Conservation (phyloP, 2,329 filamentous ascomycete species). For the Ambrosiella beaveri region DNA sequence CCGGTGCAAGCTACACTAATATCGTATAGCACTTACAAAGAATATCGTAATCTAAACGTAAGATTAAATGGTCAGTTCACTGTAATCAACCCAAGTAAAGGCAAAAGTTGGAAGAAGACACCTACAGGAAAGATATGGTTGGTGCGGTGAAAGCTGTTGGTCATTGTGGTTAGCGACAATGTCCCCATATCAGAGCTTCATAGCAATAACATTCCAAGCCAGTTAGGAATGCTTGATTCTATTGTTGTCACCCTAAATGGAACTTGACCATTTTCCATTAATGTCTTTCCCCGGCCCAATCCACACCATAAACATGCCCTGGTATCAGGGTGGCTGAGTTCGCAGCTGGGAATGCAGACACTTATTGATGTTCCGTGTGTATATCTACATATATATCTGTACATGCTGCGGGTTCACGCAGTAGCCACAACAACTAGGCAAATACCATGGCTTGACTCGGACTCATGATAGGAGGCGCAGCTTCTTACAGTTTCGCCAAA, state of each 20-base stretch:
- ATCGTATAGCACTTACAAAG: slow-evolving; percentile 18
- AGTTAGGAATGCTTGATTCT: too few species aligned
- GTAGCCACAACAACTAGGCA: not conserved
- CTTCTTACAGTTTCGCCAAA: slow-evolving; percentile 30
- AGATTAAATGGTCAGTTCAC: slow-evolving; percentile 8
- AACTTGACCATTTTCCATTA: not conserved
- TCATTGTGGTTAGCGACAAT: not conserved
- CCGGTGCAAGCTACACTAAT: not conserved
- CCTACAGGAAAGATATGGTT: slow-evolving; percentile 30
- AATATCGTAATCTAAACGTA: slow-evolving; percentile 21
- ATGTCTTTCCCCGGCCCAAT: not conserved
- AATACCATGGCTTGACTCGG: not conserved
- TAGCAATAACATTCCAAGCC: too few species aligned
- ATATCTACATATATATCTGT: too few species aligned
- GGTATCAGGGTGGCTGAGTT: not conserved
- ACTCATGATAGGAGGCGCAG: not conserved
- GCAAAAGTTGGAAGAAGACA: slow-evolving; percentile 7
- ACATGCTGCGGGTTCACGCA: too few species aligned
- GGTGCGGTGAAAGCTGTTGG: slow-evolving; percentile 21
- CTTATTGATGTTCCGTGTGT: too few species aligned
- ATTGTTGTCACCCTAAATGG: too few species aligned
- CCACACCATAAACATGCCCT: not conserved
- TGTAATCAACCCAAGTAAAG: not conserved
- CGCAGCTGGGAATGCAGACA: too few species aligned
- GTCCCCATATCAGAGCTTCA: not conserved